Evolutionary conservation across 1,139 yeast species (phyloP).

Genomic region (Torulaspora globosa): DNA sequence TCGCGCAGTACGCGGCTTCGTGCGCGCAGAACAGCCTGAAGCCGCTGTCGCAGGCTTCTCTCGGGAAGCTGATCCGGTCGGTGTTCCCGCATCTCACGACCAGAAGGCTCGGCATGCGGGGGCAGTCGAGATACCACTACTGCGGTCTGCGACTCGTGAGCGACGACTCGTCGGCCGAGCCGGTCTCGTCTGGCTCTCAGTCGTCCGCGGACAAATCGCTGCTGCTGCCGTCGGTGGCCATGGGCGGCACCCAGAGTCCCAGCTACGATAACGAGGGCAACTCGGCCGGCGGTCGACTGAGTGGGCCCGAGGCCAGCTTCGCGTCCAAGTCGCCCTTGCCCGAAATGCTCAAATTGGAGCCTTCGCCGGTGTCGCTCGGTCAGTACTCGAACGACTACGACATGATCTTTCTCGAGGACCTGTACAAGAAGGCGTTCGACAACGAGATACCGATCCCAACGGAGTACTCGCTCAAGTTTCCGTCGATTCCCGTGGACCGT

Average conservation of each 20-base stretch:
- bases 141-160: slow-evolving; percentile 66
- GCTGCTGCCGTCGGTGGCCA: neutral
- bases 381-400: slow-evolving; percentile 14
- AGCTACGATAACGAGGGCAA: neutral
- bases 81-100: slow-evolving; percentile 74
- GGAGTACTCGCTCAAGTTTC: slow-evolving; percentile 41
- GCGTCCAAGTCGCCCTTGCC: slow-evolving; percentile 10
- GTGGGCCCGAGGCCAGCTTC: neutral
- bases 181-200: neutral
- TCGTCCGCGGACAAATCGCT: neutral
- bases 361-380: slow-evolving; percentile 5
- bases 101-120: slow-evolving; percentile 81
- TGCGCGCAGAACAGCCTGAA: slow-evolving; percentile 64
- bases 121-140: slow-evolving; percentile 86
- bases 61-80: slow-evolving; percentile 76
- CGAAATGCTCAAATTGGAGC: slow-evolving; percentile 5
- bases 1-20: slow-evolving; percentile 69
- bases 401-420: slow-evolving; percentile 22
- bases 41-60: slow-evolving; percentile 81
- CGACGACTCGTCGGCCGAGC: slow-evolving; percentile 2
- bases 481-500: slow-evolving; percentile 48
- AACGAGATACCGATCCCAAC: slow-evolving; percentile 22
- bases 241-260: neutral
- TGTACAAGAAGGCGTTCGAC: slow-evolving; percentile 34
- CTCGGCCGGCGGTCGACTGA: neutral